Evolutionary conservation across 257 asterid genomes (phyloP).

Genomic region (Jasminum sambac): DNA sequence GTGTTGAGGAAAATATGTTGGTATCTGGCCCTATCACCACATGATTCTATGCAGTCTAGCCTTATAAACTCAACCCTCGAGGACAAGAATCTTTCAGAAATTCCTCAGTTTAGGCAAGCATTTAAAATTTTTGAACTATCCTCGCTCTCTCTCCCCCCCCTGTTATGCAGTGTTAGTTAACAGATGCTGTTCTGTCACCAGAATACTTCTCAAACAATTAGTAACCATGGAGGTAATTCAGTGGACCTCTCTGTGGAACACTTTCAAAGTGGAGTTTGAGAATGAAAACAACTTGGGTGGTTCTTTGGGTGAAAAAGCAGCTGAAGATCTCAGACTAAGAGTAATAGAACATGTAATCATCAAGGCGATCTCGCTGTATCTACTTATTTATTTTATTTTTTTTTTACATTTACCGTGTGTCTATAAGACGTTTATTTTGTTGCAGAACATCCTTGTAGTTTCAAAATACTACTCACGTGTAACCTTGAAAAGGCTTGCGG

Average conservation of each 20-base stretch:
- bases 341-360: conserved; percentile 86
- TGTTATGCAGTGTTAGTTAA: conserved; percentile 22
- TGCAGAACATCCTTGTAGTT: conserved; percentile 94
- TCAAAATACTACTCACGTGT: conserved; percentile 89
- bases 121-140: conserved; percentile 3
- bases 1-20: conserved; percentile 96
- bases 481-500: conserved; percentile 91
- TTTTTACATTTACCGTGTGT: neutral
- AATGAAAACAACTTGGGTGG: conserved; percentile 87
- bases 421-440: conserved; percentile 18
- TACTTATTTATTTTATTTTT: neutral
- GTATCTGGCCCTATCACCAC: conserved; percentile 87
- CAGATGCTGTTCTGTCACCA: conserved; percentile 24
- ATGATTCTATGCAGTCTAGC: conserved; percentile 96
- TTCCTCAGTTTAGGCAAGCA: conserved; percentile 77
- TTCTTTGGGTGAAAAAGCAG: conserved; percentile 83
- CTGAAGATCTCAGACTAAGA: conserved; percentile 83
- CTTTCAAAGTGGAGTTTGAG: conserved; percentile 87
- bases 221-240: conserved; percentile 94
- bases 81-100: conserved; percentile 91
- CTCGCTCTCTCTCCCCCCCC: conserved; percentile 4
- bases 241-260: conserved; percentile 84
- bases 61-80: conserved; percentile 90
- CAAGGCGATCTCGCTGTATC: neutral
- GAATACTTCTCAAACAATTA: conserved; percentile 78